Base-by-base conservation (phyloP, 2,329 filamentous ascomycete genomes). In the Cladophialophora chaetospira region DNA sequence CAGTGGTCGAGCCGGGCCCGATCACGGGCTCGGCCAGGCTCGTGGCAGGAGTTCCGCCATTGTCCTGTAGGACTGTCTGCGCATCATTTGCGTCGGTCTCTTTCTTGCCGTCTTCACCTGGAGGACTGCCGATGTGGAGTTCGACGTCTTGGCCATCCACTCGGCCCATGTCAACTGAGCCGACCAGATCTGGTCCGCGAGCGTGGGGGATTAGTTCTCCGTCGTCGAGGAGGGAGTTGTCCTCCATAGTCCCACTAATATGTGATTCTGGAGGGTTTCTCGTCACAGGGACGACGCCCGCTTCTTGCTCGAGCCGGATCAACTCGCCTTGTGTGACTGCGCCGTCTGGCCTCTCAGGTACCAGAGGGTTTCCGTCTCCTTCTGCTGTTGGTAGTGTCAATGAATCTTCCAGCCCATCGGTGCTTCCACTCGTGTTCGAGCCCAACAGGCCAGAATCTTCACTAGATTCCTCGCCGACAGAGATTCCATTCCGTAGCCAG, bases 251-350 rank as follows among this genome's bases (percentile, higher is more conserved):
- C 4, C 46, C 53, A 13, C 68, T 57, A 4, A 69, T 66, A 31
- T 67, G 67, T 15, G 57, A 46, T 23, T 79, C 69, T 60, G 73
- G 62, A 45, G 53, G 55, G 53, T 59, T 63, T 21, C 84, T 74
- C 55, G 79, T 82, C 29, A 85, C 81, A 21, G 89, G 88, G 5
- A 93, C 87, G 13, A 93, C 84, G 33, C 89, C 89, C 1, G 88
- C 88, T 68, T 88, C 84, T 73, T 95, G 91, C 71, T 95, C 91
- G 72, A 94, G 88, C n/a, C 91, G 80, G 21, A 95, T 77, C 19
- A 95, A 79, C 71, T 95, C 91, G 45, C 90, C 90, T 72, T 96
- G 91, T 0, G 89, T 92, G 50, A 92, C 82, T 26, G 83, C 88
- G 21, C 74, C 76, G 15, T 72, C 68, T 44, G 71, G 67, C 40